Evolutionary conservation across 345 rosid genomes (phyloP), one percentile per base, ranked within the genome.

Genomic region (Eutrema japonicum): DNA sequence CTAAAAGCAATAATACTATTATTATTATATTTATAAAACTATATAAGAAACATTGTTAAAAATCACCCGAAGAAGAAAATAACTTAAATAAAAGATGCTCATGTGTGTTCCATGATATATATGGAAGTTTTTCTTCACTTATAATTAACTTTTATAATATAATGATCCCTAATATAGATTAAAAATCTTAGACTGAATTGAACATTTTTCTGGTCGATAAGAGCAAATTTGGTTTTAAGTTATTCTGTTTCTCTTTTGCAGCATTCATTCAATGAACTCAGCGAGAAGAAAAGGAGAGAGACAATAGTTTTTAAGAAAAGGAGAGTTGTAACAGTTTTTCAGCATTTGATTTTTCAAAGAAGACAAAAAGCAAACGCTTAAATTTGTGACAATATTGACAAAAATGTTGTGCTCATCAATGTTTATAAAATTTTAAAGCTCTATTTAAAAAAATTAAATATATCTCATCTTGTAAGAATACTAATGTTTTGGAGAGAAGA

Each of bases 181-280:
- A 18, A 18, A 18, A 18, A 70, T 63, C 52, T 32, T 32, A 6
- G 5, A 29, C 16, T 53, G 57, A 62, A 77, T 16, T 42, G 56
- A 47, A 45, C 57, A 22, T 79, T 72, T 45, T 82, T 73, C 37
- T 38, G 77, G 38, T 38, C 63, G 75, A 84, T 79, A 74, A 72
- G 78, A 82, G 77, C 79, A 82, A 85, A 74, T 12, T 38, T 42
- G 63, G 78, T 63, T 38, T 53, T 54, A 47, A 59, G 38, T 61
- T 46, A 60, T 78, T 65, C 27, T 61, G 49, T 43, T 73, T 81
- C 80, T 66, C 78, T 78, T 88, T 68, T 77, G 77, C 75, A 57
- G 42, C 29, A 75, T 77, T 64, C 29, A 75, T 77, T 64, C 76
- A 80, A 74, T 82, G 81, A 74, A 60, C 50, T 59, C 30, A 65